phyloP scores from a whole-genome alignment of 257 asterid genomes.

The Eustoma russellianum region DNA sequence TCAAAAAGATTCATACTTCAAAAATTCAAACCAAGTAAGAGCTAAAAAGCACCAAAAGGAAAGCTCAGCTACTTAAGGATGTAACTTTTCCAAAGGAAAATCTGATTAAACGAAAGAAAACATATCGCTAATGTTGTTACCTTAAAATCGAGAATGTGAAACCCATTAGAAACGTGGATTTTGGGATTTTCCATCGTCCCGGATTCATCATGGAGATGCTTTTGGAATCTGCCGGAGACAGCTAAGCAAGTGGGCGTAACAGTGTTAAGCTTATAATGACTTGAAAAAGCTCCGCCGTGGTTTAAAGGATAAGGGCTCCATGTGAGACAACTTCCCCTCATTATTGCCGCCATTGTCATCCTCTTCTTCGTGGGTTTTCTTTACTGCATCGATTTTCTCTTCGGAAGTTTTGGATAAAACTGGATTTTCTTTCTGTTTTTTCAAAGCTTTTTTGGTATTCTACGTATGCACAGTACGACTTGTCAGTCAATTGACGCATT shows the following conservation, averaged over 20 bases:
- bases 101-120: too few species aligned
- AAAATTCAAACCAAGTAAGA: too few species aligned
- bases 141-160: conserved; percentile 1
- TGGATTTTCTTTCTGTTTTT: neutral
- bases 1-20: too few species aligned
- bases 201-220: neutral
- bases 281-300: conserved; percentile 15
- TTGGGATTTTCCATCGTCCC: neutral
- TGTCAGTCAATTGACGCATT: too few species aligned
- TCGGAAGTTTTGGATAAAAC: conserved; percentile 9
- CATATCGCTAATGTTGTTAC: neutral
- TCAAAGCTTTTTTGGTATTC: neutral
- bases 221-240: conserved; percentile 13
- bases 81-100: too few species aligned
- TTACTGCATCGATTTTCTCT: neutral
- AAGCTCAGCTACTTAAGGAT: too few species aligned
- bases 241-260: conserved; percentile 23
- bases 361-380: conserved; percentile 2
- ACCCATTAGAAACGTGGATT: neutral
- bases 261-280: conserved; percentile 20
- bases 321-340: conserved; percentile 45
- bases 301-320: conserved; percentile 42
- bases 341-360: conserved; percentile 34
- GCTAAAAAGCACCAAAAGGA: too few species aligned
- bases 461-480: too few species aligned